Evolutionary conservation across 192 early-diverging fungal genomes (phyloP).

Genomic region (Pilaira anomala): DNA sequence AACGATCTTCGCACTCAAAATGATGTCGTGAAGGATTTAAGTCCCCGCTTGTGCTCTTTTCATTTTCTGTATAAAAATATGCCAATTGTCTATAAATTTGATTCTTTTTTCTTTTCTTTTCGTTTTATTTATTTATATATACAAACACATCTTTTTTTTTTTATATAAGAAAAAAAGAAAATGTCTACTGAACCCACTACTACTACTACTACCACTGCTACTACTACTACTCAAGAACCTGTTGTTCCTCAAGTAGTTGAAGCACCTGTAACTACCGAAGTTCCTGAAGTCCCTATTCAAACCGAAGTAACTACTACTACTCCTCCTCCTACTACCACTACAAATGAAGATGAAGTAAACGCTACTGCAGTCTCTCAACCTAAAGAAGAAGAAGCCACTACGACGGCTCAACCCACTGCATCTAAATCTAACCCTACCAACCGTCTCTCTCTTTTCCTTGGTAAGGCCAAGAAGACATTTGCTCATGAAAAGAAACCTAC

Average conservation of each 20-base stretch:
- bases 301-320: conserved; percentile 3
- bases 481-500: conserved; percentile 11
- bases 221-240: neutral
- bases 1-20: too few species aligned
- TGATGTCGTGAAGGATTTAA: neutral
- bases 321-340: neutral
- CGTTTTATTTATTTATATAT: conserved; percentile 1
- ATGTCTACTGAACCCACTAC: conserved; percentile 14
- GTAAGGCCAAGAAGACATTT: conserved; percentile 24
- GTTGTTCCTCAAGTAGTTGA: neutral
- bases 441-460: conserved; percentile 21
- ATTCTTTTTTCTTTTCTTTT: conserved; percentile 6
- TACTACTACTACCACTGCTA: neutral
- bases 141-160: neutral
- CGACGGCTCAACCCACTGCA: neutral
- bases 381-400: conserved; percentile 6
- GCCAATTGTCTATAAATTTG: neutral
- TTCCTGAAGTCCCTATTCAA: neutral
- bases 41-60: too few species aligned
- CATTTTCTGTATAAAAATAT: neutral
- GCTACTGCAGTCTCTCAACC: conserved; percentile 1
- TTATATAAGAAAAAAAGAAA: neutral
- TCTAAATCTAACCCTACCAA: conserved; percentile 18
- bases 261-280: neutral
- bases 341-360: neutral